Evolutionary conservation across 495 filamentous ascomycete genomes (phyloP), one percentile per base, ranked within the genome.

Genomic region (Talaromyces ruber): DNA sequence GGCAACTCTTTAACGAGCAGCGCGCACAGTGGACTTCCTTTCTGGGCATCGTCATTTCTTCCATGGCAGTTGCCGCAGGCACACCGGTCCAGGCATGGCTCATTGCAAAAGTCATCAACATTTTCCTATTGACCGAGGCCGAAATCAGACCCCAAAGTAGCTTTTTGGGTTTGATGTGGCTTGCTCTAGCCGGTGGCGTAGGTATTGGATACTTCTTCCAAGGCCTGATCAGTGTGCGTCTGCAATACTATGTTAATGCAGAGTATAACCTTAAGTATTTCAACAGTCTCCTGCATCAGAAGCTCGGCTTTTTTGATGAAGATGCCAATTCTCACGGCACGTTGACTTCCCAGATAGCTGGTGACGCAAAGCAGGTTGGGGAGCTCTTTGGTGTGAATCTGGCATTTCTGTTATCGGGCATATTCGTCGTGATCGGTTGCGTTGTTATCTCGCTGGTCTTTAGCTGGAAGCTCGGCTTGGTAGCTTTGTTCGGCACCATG

Each of bases 401-500:
- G 32, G 61, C 61, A 24, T 47, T 70, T 7, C 62, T 71, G 3
- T 11, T 68, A 18, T 60, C 70, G 7, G 54, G 68, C 3, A 70
- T 76, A 21, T 68, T 85, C 28, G 81, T 71, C 45, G 75, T 79
- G 29, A 76, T 85, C 6, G 59, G 66, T 4, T 67, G 64, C 18
- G 58, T 59, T 25, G 62, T 69, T 11, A 62, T 75, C 3, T 62
- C 68, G 11, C 24, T 76, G 0, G 69, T 60, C 16, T 66, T 80
- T 29, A 77, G 77, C 37, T 87, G 84, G 84, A 84, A 83, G 61
- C 79, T 87, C 4, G 82, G 80, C 0, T 70, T 86, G 2, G 76
- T 74, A 1, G 62, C 83, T 29, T 73, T 82, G 32, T 74, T 84
- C 34, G 78, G 74, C 4, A 73, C 72, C 3, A 74, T 86, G 24